Evolutionary conservation across 2,329 filamentous ascomycete species (phyloP), one percentile per base, ranked within the genome.

Genomic region (Colletotrichum sp.): DNA sequence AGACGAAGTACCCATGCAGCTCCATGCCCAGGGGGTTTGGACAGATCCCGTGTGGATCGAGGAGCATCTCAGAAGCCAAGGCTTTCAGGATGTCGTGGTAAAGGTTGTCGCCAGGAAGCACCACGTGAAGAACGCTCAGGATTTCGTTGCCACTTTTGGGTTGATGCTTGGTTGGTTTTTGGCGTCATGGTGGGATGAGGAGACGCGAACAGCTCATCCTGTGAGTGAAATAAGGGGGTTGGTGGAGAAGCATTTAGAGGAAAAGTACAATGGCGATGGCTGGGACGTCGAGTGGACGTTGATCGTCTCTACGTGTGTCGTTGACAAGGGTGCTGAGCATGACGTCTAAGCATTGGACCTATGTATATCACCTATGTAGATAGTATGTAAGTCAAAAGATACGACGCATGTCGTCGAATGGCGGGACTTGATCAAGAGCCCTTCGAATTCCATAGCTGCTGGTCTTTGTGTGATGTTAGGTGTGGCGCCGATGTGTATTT

Each of bases 11-110:
- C 80, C 82, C 0, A 84, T 87, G 84, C 85, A 87, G 66, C 80
- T 83, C 30, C 85, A 88, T 71, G 69, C 79, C 2, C 84, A 85
- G 66, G 83, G 84, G 4, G 78, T 83, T 32, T 88, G 87, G 86
- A 78, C 82, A 25, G 84, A 87, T 15, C 79, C 83, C 4, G 80
- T 80, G 5, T 87, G 86, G 82, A 75, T 89, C 25, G 80, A 83
- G 64, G 22, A 22, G 9, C 58, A 58, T 27, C 58, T 64, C 13
- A 32, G 13, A 27, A 32, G 8, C 3, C 25, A 58, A 28, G 55
- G 55, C 25, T 58, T 58, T 18, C 25, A 1, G 8, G 16, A 28
- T 1, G 8, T 58, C 55, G 15, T 16, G 1, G 16, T 58, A 7
- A 16, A 58, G 1, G 27, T 30, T 1, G 55, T 12, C 3, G n/a